Conservation (phyloP, 129 eudicot genomes). For the Helichrysum umbraculigerum region DNA sequence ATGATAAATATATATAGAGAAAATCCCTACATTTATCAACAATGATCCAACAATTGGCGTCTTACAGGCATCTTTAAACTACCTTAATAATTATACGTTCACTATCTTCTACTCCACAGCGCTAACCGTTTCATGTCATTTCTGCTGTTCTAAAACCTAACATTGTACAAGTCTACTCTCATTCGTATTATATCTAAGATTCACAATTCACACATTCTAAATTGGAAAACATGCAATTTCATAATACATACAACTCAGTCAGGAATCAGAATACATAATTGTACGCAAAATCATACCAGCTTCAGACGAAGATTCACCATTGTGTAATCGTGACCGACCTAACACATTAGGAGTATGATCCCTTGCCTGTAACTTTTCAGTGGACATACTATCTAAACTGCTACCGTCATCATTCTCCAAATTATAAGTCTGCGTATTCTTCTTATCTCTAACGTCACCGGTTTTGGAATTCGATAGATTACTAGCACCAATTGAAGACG, state of each 20-base stretch:
- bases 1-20: slow-evolving; percentile 1
- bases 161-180: background rate
- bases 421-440: slow-evolving; percentile 12
- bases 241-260: slow-evolving; percentile 18
- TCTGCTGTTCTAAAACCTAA: slow-evolving; percentile 25
- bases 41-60: background rate
- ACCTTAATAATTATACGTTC: background rate
- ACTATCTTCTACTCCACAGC: slow-evolving; percentile 1
- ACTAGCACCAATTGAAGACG: slow-evolving; percentile 66
- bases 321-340: slow-evolving; percentile 61
- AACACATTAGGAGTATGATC: slow-evolving; percentile 64
- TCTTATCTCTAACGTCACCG: slow-evolving; percentile 34
- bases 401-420: slow-evolving; percentile 50
- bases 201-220: background rate
- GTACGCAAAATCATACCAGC: slow-evolving; percentile 49
- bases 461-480: slow-evolving; percentile 56
- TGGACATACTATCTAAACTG: slow-evolving; percentile 46
- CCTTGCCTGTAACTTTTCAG: slow-evolving; percentile 47
- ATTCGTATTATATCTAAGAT: background rate
- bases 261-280: background rate
- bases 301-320: slow-evolving; percentile 69
- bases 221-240: slow-evolving; percentile 1
- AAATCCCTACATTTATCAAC: slow-evolving; percentile 10
- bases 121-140: background rate
- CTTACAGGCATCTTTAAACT: slow-evolving; percentile 13